These are phyloP conservation scores for Penicillium coffeae DNA, from an alignment of 495 filamentous ascomycete species.

Conservation along the genomic window DNA sequence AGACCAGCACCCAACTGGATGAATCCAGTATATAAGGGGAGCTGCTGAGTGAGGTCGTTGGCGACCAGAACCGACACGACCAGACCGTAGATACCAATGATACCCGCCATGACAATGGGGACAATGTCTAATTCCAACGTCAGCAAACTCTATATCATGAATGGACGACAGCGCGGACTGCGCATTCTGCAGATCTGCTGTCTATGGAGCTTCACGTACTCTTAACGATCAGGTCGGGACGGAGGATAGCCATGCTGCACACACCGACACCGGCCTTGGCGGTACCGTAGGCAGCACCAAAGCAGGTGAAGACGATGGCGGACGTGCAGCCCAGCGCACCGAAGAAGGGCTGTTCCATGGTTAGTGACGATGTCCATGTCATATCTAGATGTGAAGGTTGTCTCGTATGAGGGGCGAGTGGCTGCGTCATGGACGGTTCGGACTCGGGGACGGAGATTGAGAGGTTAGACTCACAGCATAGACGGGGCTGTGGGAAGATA, in stretches of 20 bases:
- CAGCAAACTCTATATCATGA: constrained; percentile 8
- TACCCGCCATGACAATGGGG: constrained; percentile 99
- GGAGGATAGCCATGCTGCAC: constrained; percentile 93
- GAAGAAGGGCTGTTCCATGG: constrained; percentile 79
- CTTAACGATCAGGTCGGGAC: constrained; percentile 98
- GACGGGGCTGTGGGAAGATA: constrained; percentile 66
- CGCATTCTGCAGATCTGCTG: not conserved
- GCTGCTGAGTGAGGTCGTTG: constrained; percentile 76
- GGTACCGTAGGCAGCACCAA: constrained; percentile 96
- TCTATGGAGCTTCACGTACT: constrained; percentile 57
- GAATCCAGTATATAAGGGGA: constrained; percentile 89
- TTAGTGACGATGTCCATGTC: constrained; percentile 23
- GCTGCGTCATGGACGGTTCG: constrained; percentile 11
- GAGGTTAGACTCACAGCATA: constrained; percentile 83
- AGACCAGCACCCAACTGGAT: constrained; percentile 97
- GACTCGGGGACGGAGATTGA: constrained; percentile 3
- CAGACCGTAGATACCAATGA: constrained; percentile 99
- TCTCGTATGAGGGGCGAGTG: constrained; percentile 11
- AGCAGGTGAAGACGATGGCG: constrained; percentile 98
- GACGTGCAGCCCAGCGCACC: constrained; percentile 98
- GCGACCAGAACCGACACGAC: constrained; percentile 98
- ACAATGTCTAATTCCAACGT: constrained; percentile 72
- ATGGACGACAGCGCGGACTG: not conserved
- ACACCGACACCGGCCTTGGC: constrained; percentile 99
- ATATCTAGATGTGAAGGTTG: constrained; percentile 4